Conservation (phyloP, 352 stramenopile species). For the Pythium utonaiense region DNA sequence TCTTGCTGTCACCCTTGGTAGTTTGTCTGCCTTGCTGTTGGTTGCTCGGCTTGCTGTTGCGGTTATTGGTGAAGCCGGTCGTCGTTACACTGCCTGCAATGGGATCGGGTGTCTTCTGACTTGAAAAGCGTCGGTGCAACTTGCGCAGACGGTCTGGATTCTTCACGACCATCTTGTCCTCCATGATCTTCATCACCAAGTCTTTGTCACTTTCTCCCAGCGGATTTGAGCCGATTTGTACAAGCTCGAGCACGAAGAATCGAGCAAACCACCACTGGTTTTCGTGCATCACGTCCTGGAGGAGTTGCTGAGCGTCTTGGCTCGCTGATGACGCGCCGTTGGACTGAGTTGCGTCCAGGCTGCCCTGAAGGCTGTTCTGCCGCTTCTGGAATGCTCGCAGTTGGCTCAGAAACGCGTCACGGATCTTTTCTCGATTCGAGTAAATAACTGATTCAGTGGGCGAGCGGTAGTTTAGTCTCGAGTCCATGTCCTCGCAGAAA, state of each 20-base stretch:
- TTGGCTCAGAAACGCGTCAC: conserved; percentile 52
- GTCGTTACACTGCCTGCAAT: background rate
- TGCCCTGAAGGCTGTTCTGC: conserved; percentile 45
- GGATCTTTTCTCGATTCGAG: conserved; percentile 65
- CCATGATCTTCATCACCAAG: conserved; percentile 65
- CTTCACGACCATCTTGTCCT: conserved; percentile 59
- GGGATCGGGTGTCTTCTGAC: conserved; percentile 21
- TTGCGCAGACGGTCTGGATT: conserved; percentile 67
- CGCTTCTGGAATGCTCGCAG: conserved; percentile 59
- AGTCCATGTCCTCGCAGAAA: conserved; percentile 69
- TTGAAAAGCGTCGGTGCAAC: conserved; percentile 66
- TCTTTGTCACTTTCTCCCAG: conserved; percentile 72
- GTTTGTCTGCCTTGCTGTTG: background rate
- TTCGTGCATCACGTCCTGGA: conserved; percentile 39
- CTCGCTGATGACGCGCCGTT: conserved; percentile 28
- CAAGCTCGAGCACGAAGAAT: conserved; percentile 68
- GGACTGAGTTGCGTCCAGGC: conserved; percentile 1
- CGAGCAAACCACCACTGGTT: conserved; percentile 78
- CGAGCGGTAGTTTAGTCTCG: conserved; percentile 58
- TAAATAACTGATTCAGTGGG: conserved; percentile 48
- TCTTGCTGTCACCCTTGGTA: background rate
- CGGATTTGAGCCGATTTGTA: conserved; percentile 64
- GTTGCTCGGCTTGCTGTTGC: background rate
- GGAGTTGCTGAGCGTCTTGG: conserved; percentile 27
- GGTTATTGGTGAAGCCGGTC: background rate